Base-by-base conservation (phyloP, 1,284 basidiomycete species). In the Porodaedalea pini region DNA sequence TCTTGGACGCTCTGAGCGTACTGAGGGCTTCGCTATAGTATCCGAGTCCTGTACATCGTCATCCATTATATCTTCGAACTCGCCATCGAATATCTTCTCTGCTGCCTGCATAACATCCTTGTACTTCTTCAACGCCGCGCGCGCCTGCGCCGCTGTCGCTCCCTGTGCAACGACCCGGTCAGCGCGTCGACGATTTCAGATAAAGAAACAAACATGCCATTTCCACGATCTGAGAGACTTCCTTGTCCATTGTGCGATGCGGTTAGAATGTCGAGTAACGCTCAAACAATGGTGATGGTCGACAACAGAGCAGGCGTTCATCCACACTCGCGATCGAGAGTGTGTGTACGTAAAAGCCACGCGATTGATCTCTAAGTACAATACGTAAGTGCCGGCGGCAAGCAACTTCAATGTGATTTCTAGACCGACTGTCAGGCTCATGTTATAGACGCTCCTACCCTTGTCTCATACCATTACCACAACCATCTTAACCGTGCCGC, bases 81-180 rank as follows among this genome's bases (percentile, higher is more conserved):
- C 83, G 17, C 92, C 92, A 59, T 87, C 86, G 65, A 90, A 88
- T 60, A 92, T 86, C 54, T 77, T 82, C 68, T 90, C 92, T 2
- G 92, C 92, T n/a, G 93, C 92, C 65, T 88, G 78, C 88, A 62
- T 62, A 23, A 62, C 51, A 52, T 62, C 61, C 31, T 61, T 62
- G 44, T 60, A 61, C 45, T 58, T 57, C 51, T 23, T 56, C 31
- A 62, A 36, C 36, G 59, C 61, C 15, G 59, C 59, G 23, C 61
- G 59, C 41, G 61, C 61, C 45, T 62, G 61, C n/a, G 51, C 54
- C 19, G 25, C 47, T 8, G 56, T 55, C 21, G 61, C 59, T 21
- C 61, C 61, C 61, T 62, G 15, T 27, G 19, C 4, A 1, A 23
- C 37, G 11, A 32, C 8, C n/a, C 34, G n/a, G 6, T 48, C 8